Conservation (phyloP, 805 yeast species). For the Candida pseudofarinosa region DNA sequence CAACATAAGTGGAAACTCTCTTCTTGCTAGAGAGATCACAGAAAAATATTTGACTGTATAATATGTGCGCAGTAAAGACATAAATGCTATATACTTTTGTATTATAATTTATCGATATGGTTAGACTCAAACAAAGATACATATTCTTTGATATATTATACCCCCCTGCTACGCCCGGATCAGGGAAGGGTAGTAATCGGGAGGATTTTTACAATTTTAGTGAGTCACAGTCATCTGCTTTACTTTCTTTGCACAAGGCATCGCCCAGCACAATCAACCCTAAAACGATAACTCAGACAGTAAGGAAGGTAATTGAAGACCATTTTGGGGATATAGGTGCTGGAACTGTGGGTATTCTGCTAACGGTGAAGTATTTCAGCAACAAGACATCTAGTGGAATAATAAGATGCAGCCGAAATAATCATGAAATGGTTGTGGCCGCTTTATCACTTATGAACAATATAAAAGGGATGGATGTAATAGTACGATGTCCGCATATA, state of each 20-base stretch:
- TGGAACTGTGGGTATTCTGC: slow-evolving; percentile 56
- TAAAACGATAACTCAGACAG: slow-evolving; percentile 46
- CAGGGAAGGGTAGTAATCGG: slow-evolving; percentile 6
- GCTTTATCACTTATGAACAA: slow-evolving; percentile 57
- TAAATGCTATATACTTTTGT: background rate
- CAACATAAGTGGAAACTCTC: slow-evolving; percentile 67
- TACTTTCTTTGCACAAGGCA: slow-evolving; percentile 47
- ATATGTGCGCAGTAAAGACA: slow-evolving; percentile 1
- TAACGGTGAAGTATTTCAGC: slow-evolving; percentile 75
- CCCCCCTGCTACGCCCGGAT: slow-evolving; percentile 39
- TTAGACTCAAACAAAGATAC: slow-evolving; percentile 81
- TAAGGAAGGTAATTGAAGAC: slow-evolving; percentile 53
- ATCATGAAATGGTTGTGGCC: slow-evolving; percentile 57
- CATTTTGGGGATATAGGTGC: slow-evolving; percentile 78
- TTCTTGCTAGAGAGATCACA: slow-evolving; percentile 59
- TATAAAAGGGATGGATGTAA: slow-evolving; percentile 46
- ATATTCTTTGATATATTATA: slow-evolving; percentile 73
- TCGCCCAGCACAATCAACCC: slow-evolving; percentile 47
- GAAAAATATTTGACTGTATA: slow-evolving; percentile 58
- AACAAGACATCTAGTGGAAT: slow-evolving; percentile 81
- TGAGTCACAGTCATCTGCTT: slow-evolving; percentile 30
- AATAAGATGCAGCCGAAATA: slow-evolving; percentile 67
- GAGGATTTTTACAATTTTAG: slow-evolving; percentile 20
- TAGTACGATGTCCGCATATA: slow-evolving; percentile 61
- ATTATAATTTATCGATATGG: slow-evolving; percentile 49